These are phyloP conservation scores for Aurantiochytrium sp. DNA, from an alignment of 108 stramenopile genomes.

Conservation along the genomic window DNA sequence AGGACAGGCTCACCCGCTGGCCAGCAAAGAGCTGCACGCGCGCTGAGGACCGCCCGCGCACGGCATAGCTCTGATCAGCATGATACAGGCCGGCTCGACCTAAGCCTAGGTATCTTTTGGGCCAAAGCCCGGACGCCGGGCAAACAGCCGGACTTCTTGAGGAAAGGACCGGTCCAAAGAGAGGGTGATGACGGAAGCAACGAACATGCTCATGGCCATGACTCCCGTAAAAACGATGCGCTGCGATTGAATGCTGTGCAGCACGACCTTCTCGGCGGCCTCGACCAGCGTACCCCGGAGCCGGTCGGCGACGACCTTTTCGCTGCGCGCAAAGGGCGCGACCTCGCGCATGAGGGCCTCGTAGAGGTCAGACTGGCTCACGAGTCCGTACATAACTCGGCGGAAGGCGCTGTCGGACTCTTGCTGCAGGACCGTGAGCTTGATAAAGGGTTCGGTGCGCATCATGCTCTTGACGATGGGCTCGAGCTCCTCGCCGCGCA, in stretches of 20 bases:
- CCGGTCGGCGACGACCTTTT: neutral
- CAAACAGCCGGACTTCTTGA: too few relatives aligned
- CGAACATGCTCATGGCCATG: neutral
- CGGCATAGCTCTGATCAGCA: too few relatives aligned
- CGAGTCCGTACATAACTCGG: neutral
- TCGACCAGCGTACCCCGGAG: neutral
- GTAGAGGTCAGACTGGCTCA: neutral
- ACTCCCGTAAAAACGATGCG: neutral
- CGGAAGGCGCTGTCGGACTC: neutral
- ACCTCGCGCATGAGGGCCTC: slow-evolving; percentile 2
- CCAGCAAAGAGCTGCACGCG: too few relatives aligned
- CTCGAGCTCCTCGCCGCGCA: neutral
- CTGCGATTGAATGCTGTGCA: neutral
- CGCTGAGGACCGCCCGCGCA: too few relatives aligned
- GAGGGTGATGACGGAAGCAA: neutral
- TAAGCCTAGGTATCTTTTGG: too few relatives aligned
- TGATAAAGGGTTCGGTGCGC: neutral
- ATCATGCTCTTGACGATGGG: neutral
- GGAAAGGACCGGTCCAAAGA: neutral
- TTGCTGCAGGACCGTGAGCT: neutral
- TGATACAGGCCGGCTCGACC: too few relatives aligned
- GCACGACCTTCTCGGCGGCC: neutral
- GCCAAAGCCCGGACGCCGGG: too few relatives aligned
- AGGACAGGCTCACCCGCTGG: too few relatives aligned
- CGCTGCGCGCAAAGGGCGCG: neutral